Percentiles rank a stretch among this genome's conserved stretches.
Evolutionary conservation across 352 stramenopile species (phyloP).

Genomic region (Globisporangium sylvaticum): DNA sequence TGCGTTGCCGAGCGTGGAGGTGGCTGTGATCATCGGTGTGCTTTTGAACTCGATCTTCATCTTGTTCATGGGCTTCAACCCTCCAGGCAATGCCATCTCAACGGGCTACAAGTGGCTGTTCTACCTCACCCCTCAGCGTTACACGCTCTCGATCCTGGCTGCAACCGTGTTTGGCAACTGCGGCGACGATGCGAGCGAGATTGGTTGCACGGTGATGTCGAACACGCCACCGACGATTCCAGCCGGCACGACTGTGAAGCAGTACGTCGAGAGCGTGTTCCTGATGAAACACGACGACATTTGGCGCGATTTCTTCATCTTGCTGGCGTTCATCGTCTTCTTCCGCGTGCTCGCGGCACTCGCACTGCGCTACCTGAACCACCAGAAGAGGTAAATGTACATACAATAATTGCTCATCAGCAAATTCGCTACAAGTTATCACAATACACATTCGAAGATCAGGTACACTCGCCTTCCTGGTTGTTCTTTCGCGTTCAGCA

Average conservation of each 20-base stretch:
- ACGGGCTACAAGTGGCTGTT: slow-evolving; percentile 12
- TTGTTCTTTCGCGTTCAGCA: too few species aligned
- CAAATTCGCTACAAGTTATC: too few species aligned
- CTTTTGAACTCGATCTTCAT: too few species aligned
- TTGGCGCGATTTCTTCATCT: slow-evolving; percentile 17
- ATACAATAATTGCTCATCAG: too few species aligned
- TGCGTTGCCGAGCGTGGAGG: too few species aligned
- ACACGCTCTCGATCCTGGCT: slow-evolving; percentile 14
- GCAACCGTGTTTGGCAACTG: not conserved
- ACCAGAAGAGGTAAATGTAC: slow-evolving; percentile 4
- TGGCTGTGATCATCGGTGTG: too few species aligned
- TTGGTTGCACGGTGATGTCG: not conserved
- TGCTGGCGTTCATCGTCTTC: slow-evolving; percentile 3
- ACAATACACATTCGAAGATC: too few species aligned
- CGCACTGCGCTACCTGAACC: slow-evolving; percentile 3
- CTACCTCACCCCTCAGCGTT: slow-evolving; percentile 15
- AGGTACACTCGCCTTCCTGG: too few species aligned
- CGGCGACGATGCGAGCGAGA: not conserved
- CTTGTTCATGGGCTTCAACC: too few species aligned
- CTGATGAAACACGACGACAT: slow-evolving; percentile 23
- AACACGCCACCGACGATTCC: not conserved
- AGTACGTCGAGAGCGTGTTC: slow-evolving; percentile 18
- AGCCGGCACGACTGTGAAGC: slow-evolving; percentile 14
- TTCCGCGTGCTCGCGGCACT: slow-evolving; percentile 7
- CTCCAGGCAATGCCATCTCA: not conserved